Conservation (phyloP, 352 stramenopile genomes). For the Aphanomyces astaci region DNA sequence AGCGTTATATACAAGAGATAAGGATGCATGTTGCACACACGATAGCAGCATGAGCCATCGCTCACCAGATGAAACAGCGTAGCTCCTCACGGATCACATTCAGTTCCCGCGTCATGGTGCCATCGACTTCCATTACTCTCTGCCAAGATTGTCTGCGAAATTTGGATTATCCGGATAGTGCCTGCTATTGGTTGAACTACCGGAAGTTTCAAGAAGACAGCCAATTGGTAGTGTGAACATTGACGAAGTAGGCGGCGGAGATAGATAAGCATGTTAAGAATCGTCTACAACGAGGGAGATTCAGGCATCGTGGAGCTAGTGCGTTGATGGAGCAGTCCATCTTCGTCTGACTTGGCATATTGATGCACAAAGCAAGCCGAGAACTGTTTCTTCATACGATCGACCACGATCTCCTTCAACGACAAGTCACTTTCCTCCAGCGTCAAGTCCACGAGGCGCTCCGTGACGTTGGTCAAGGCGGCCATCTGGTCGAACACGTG, state of each 20-base stretch:
- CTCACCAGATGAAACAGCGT: slow-evolving; percentile 71
- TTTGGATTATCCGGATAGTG: not conserved
- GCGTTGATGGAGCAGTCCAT: slow-evolving; percentile 16
- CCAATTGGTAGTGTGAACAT: too few species aligned
- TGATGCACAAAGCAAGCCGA: slow-evolving; percentile 52
- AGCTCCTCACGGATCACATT: slow-evolving; percentile 70
- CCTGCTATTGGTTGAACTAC: not conserved
- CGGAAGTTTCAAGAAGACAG: too few species aligned
- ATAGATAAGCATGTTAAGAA: not conserved
- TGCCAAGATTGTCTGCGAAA: not conserved
- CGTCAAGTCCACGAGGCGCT: slow-evolving; percentile 63
- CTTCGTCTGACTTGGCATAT: slow-evolving; percentile 23
- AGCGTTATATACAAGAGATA: too few species aligned
- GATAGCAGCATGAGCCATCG: too few species aligned
- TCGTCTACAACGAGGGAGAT: not conserved
- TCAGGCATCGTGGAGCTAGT: slow-evolving; percentile 3
- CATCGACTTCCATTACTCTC: not conserved
- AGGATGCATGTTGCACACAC: too few species aligned
- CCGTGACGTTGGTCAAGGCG: slow-evolving; percentile 46
- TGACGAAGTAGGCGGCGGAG: not conserved
- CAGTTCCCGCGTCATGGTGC: not conserved
- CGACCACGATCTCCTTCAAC: slow-evolving; percentile 61
- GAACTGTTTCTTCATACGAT: slow-evolving; percentile 55
- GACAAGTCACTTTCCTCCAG: slow-evolving; percentile 68
- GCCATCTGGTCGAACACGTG: slow-evolving; percentile 53